Percentiles rank a stretch among this genome's conserved stretches.
These are phyloP conservation scores for Camelina laxa DNA, from an alignment of 345 rosid species.

Conservation along the genomic window DNA sequence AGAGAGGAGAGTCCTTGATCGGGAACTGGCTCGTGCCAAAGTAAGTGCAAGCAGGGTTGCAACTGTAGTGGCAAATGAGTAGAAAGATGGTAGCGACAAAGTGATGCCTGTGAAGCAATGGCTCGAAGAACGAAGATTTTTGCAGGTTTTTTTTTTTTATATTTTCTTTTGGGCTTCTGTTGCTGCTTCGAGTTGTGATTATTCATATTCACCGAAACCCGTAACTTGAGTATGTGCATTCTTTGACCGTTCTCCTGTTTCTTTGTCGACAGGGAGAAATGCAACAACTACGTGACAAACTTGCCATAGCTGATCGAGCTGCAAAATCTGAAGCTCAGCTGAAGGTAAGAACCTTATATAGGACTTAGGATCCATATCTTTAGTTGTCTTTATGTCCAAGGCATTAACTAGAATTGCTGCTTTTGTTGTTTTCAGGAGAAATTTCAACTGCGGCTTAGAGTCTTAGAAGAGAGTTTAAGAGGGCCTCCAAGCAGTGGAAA, in stretches of 20 bases:
- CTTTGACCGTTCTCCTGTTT: conserved; percentile 12
- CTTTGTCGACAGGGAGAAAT: conserved; percentile 77
- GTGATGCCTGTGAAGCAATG: conserved; percentile 99
- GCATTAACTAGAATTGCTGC: conserved; percentile 23
- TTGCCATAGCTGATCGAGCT: conserved; percentile 80
- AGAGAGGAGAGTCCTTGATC: conserved; percentile 90
- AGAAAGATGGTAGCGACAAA: conserved; percentile 99
- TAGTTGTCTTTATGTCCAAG: conserved; percentile 3
- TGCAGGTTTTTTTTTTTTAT: conserved; percentile 80
- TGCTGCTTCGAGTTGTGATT: conserved; percentile 16
- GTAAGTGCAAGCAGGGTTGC: conserved; percentile 98
- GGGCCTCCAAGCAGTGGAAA: conserved; percentile 65
- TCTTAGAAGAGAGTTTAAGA: conserved; percentile 87
- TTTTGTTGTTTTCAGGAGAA: conserved; percentile 67
- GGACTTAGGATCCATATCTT: conserved; percentile 18
- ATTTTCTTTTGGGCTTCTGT: conserved; percentile 8
- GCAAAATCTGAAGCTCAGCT: conserved; percentile 98
- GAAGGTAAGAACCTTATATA: conserved; percentile 58
- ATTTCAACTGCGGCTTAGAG: conserved; percentile 90
- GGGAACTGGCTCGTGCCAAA: conserved; percentile 97
- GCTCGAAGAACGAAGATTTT: conserved; percentile 97
- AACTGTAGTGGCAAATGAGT: conserved; percentile 96
- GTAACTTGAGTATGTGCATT: conserved; percentile 5
- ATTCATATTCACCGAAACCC: conserved; percentile 46
- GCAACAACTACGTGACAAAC: conserved; percentile 98